These are phyloP conservation scores for Colletotrichum sp. DNA, from an alignment of 2,329 filamentous ascomycete genomes.

Conservation along the genomic window DNA sequence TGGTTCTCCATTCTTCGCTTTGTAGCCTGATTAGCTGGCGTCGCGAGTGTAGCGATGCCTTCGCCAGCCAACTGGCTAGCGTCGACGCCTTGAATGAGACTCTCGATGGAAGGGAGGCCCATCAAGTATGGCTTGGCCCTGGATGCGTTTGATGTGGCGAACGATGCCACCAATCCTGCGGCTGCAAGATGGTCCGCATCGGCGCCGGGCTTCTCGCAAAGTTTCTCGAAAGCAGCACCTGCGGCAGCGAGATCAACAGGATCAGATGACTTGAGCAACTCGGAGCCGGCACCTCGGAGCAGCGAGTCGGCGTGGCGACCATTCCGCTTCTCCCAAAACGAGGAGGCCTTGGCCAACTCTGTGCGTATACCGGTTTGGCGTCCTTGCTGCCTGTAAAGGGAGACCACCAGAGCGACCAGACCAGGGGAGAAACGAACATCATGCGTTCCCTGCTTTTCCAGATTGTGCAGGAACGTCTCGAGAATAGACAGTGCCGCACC, in stretches of 20 bases:
- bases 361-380: slow-evolving; percentile 73
- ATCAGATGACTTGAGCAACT: slow-evolving; percentile 78
- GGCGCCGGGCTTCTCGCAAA: slow-evolving; percentile 68
- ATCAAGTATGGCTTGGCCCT: slow-evolving; percentile 60
- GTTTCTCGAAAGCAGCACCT: slow-evolving; percentile 76
- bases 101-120: slow-evolving; percentile 65
- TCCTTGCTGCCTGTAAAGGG: slow-evolving; percentile 78
- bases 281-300: slow-evolving; percentile 80
- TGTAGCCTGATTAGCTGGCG: slow-evolving; percentile 41
- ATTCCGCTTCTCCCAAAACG: slow-evolving; percentile 76
- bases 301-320: slow-evolving; percentile 60
- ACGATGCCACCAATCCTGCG: slow-evolving; percentile 86
- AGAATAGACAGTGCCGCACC: slow-evolving; percentile 77
- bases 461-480: slow-evolving; percentile 74
- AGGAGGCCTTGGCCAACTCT: slow-evolving; percentile 79
- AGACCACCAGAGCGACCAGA: slow-evolving; percentile 79
- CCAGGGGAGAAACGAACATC: slow-evolving; percentile 85
- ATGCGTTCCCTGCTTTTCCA: slow-evolving; percentile 67
- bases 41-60: slow-evolving; percentile 63
- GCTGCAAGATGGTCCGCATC: slow-evolving; percentile 71
- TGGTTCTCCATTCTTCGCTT: slow-evolving; percentile 47
- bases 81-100: slow-evolving; percentile 66
- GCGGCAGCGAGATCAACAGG: slow-evolving; percentile 72
- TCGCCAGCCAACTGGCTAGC: slow-evolving; percentile 66
- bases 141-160: slow-evolving; percentile 65